These are phyloP conservation scores for Yamadazyma olivae DNA, from an alignment of 805 yeast genomes.

Conservation along the genomic window DNA sequence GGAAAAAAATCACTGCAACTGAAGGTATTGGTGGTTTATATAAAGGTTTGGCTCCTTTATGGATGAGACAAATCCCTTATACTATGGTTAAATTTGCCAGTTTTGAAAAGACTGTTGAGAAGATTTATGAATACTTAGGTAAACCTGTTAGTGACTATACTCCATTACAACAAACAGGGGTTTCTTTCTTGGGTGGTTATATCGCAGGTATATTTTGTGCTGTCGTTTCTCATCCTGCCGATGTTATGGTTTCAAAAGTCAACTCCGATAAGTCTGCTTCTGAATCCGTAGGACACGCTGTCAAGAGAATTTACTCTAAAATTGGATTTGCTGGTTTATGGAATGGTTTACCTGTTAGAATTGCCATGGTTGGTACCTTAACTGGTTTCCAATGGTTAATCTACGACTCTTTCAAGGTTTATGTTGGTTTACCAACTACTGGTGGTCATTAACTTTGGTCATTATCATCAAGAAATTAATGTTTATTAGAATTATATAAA, in stretches of 20 bases:
- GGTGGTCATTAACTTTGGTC: slow-evolving; percentile 46
- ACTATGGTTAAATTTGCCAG: slow-evolving; percentile 97
- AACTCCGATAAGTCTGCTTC: slow-evolving; percentile 65
- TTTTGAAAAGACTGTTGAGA: slow-evolving; percentile 86
- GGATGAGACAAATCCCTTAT: slow-evolving; percentile 98
- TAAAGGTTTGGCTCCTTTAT: slow-evolving; percentile 86
- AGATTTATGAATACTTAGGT: slow-evolving; percentile 72
- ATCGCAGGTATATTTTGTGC: slow-evolving; percentile 98
- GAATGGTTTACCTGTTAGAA: slow-evolving; percentile 94
- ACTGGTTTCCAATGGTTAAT: slow-evolving; percentile 97
- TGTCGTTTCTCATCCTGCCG: slow-evolving; percentile 96
- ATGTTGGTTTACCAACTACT: slow-evolving; percentile 91
- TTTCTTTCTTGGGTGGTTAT: slow-evolving; percentile 93
- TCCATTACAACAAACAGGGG: slow-evolving; percentile 82
- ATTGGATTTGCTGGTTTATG: slow-evolving; percentile 91
- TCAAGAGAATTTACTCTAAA: slow-evolving; percentile 68
- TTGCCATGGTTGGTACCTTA: slow-evolving; percentile 94
- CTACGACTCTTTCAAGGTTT: slow-evolving; percentile 94
- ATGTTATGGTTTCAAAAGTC: slow-evolving; percentile 93
- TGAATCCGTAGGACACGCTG: slow-evolving; percentile 67
- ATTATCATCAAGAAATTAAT: neutral
- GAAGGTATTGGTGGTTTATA: slow-evolving; percentile 78
- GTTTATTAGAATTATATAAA: neutral
- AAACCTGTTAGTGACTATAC: slow-evolving; percentile 70
- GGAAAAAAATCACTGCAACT: slow-evolving; percentile 57